Evolutionary conservation across 495 filamentous ascomycete species (phyloP), one percentile per base, ranked within the genome.

Genomic region (Neurospora sp.): DNA sequence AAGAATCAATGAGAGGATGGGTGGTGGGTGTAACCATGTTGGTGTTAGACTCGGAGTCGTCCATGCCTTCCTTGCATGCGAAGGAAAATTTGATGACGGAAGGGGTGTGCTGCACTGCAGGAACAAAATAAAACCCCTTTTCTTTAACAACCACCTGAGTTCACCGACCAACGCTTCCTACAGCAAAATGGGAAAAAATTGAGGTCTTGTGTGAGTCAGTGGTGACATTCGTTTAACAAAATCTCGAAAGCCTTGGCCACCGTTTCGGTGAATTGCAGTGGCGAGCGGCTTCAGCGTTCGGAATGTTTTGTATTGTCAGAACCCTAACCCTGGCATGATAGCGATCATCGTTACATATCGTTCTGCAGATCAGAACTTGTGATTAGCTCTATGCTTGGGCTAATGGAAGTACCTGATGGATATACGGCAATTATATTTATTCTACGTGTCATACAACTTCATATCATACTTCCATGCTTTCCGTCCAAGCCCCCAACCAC

Each of bases 21-120:
- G 78, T 80, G 79, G 79, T 35, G 53, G 53, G 27, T 66, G 27
- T 66, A 66, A 66, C 14, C 53, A 66, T 66, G 27, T 66, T 66
- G 53, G 27, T 35, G 53, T 66, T 66, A 66, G 53, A 61, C 53
- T 61, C 22, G 53, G 22, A 61, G 20, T 22, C 53, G 27, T 66
- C 53, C 53, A 66, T 66, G 53, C 14, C 53, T 66, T 61, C 22
- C 22, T 59, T 31, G 22, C 48, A 59, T 59, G 22, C 3, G 44
- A 59, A 27, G 22, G 7, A 16, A 35, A 35, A 18, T 9, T 9
- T 35, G 3, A 31, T 61, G 12, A 61, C 5, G 20, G 46, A 53
- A 12, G 46, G n/a, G 46, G 31, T 35, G 31, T 48, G 42, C 14
- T 44, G 42, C 41, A n/a, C 31, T 44, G 44, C n/a, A 9, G 44